phyloP scores from a whole-genome alignment of 352 stramenopile genomes.

The Phytophthora constricta region DNA sequence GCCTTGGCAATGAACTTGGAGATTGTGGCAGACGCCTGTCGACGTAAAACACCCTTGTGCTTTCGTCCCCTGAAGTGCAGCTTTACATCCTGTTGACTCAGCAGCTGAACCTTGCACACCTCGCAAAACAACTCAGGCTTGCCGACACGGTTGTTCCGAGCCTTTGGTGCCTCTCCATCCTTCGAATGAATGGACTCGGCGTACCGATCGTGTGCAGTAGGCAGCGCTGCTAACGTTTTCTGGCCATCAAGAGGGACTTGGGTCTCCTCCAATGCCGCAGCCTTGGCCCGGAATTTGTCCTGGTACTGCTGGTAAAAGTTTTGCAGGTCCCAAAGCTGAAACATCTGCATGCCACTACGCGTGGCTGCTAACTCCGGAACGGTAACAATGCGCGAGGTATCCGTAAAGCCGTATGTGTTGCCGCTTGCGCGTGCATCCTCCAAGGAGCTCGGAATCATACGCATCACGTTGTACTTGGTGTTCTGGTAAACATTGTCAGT shows the following conservation, averaged over 20 bases:
- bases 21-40: constrained; percentile 52
- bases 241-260: constrained; percentile 11
- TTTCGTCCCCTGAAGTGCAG: constrained; percentile 83
- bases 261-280: constrained; percentile 37
- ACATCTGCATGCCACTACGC: constrained; percentile 77
- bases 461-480: constrained; percentile 91
- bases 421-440: constrained; percentile 44
- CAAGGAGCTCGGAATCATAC: constrained; percentile 79
- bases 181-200: constrained; percentile 23
- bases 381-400: constrained; percentile 42
- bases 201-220: constrained; percentile 46
- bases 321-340: constrained; percentile 68
- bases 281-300: constrained; percentile 52
- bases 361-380: constrained; percentile 66
- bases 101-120: constrained; percentile 69
- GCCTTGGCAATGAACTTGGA: constrained; percentile 55
- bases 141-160: constrained; percentile 29
- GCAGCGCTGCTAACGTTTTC: constrained; percentile 37
- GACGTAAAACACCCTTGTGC: constrained; percentile 82
- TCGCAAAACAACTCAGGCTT: constrained; percentile 71
- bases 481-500: constrained; percentile 91
- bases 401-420: constrained; percentile 36
- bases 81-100: constrained; percentile 78
- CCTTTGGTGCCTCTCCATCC: constrained; percentile 12
- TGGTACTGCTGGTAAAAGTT: constrained; percentile 68